Evolutionary conservation across 1,284 basidiomycete species (phyloP).

Genomic region (Ceratobasidium sp.): DNA sequence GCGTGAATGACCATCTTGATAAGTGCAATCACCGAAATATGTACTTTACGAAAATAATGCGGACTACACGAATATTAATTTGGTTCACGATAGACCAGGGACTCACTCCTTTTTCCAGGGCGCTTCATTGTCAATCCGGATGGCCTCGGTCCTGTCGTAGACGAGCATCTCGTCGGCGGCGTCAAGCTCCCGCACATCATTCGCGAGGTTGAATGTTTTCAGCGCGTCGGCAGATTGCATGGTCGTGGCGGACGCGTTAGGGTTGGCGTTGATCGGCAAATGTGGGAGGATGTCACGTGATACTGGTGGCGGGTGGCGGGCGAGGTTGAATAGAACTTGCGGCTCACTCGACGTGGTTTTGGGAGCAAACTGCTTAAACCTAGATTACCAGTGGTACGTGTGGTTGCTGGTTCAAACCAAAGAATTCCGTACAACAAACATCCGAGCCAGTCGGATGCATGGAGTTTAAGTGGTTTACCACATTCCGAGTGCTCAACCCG

Average conservation of each 20-base stretch:
- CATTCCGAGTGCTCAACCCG: no score
- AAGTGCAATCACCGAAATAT: constrained; percentile 92
- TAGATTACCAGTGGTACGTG: no score
- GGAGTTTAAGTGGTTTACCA: no score
- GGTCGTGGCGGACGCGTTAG: constrained; percentile 31
- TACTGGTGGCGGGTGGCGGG: neutral
- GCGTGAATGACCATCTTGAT: constrained; percentile 99
- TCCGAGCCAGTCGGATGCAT: no score
- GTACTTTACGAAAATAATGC: constrained; percentile 92
- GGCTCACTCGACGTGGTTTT: no score
- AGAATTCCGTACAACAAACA: no score
- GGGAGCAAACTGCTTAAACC: no score
- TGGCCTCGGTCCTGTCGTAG: constrained; percentile 78
- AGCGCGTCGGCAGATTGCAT: constrained; percentile 59
- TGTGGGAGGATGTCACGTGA: constrained; percentile 14
- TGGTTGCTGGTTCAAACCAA: no score
- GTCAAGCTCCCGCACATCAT: constrained; percentile 74
- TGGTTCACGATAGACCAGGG: neutral
- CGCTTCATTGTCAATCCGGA: constrained; percentile 68
- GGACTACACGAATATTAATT: constrained; percentile 59
- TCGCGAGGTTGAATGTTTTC: constrained; percentile 83
- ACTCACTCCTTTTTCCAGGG: constrained; percentile 89
- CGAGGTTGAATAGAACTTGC: neutral
- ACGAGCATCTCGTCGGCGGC: constrained; percentile 82
- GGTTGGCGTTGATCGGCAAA: constrained; percentile 24